phyloP scores from a whole-genome alignment of 805 yeast species.

The Candida tammaniensis region DNA sequence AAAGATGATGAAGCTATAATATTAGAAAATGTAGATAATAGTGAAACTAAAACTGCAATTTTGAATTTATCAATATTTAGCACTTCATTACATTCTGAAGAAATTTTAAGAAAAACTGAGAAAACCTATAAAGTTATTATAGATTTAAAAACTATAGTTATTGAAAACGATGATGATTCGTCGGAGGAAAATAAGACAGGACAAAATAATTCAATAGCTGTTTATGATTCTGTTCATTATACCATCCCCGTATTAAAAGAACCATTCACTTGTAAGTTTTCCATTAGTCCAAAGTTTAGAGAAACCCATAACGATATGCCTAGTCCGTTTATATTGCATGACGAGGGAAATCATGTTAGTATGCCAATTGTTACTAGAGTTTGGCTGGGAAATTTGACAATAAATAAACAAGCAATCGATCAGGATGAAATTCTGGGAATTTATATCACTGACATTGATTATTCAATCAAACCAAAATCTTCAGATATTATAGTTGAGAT shows the following conservation, averaged over 20 bases:
- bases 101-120: constrained; percentile 12
- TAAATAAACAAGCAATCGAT: constrained; percentile 5
- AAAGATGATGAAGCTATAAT: constrained; percentile 41
- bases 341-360: constrained; percentile 15
- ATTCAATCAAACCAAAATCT: constrained; percentile 21
- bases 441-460: constrained; percentile 7
- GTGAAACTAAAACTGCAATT: constrained; percentile 1
- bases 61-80: constrained; percentile 23
- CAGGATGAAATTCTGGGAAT: constrained; percentile 6
- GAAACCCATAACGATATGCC: constrained; percentile 32
- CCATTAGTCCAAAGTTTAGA: constrained; percentile 26
- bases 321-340: constrained; percentile 30
- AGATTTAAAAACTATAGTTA: constrained; percentile 23
- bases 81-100: constrained; percentile 15
- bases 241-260: constrained; percentile 22
- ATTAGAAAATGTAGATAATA: constrained; percentile 15
- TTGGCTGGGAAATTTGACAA: constrained; percentile 24
- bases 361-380: constrained; percentile 32
- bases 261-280: constrained; percentile 21
- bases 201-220: constrained; percentile 13
- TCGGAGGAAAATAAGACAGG: constrained; percentile 10
- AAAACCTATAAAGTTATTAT: constrained; percentile 12
- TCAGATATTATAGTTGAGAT: constrained; percentile 24
- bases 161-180: constrained; percentile 20
- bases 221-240: constrained; percentile 22